Conservation (phyloP, 768 basidiomycete genomes). For the Steccherinum ochraceum region DNA sequence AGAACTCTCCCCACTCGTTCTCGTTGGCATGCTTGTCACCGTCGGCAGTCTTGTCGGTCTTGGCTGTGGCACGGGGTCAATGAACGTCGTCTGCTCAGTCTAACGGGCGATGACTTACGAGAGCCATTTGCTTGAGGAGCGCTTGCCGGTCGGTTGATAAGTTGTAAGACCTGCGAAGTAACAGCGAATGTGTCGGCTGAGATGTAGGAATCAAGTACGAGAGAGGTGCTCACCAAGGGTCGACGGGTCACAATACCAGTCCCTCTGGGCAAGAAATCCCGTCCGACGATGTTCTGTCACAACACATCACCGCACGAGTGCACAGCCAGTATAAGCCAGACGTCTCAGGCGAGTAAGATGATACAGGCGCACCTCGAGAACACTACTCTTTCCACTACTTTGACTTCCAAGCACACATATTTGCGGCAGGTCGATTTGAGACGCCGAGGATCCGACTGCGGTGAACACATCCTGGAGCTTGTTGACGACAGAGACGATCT, state of each 20-base stretch:
- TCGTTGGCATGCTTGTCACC: constrained; percentile 76
- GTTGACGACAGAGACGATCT: constrained; percentile 79
- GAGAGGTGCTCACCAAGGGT: constrained; percentile 63
- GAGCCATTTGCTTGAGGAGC: constrained; percentile 36
- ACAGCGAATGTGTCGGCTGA: too few relatives aligned
- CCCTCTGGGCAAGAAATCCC: constrained; percentile 98
- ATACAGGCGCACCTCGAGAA: constrained; percentile 87
- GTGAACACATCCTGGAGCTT: constrained; percentile 90
- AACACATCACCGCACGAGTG: not conserved
- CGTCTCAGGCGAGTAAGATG: too few relatives aligned
- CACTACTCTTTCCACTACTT: constrained; percentile 91
- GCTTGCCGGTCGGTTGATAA: constrained; percentile 76
- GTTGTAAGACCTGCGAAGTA: constrained; percentile 79
- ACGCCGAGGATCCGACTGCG: constrained; percentile 71
- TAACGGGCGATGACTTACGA: not conserved
- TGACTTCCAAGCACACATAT: constrained; percentile 90
- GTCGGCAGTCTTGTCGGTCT: constrained; percentile 31
- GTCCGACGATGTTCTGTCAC: constrained; percentile 88
- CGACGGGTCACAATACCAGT: constrained; percentile 97
- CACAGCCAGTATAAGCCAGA: constrained; percentile 15
- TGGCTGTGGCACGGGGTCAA: constrained; percentile 12
- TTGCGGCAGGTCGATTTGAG: constrained; percentile 84
- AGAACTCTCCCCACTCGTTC: constrained; percentile 99
- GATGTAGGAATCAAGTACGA: too few relatives aligned
- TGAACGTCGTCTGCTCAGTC: too few relatives aligned